These are phyloP conservation scores for Crucibulum laeve DNA, from an alignment of 768 basidiomycete species.

Conservation along the genomic window DNA sequence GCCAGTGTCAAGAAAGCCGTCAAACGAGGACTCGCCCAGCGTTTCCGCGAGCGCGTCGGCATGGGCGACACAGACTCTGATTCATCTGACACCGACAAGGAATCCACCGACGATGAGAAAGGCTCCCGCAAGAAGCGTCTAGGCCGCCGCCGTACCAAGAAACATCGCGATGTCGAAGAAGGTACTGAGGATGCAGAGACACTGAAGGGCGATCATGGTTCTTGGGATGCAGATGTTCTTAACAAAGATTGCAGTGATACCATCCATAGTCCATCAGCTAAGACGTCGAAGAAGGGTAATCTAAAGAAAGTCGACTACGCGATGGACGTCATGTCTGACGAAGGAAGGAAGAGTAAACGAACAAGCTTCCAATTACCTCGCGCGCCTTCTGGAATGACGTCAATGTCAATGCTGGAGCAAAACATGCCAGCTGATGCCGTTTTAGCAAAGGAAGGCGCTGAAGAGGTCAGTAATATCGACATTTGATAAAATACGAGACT, in stretches of 20 bases:
- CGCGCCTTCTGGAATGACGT: slow-evolving; percentile 35
- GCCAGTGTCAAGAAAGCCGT: slow-evolving; percentile 82
- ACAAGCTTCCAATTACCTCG: slow-evolving; percentile 37
- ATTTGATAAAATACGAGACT: not conserved
- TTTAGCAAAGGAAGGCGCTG: slow-evolving; percentile 66
- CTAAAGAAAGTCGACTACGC: not conserved
- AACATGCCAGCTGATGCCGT: slow-evolving; percentile 89
- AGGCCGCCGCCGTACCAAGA: slow-evolving; percentile 10
- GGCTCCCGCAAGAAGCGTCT: slow-evolving; percentile 13
- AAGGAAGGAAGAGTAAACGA: slow-evolving; percentile 21
- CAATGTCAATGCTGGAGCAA: slow-evolving; percentile 60
- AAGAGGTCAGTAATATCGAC: slow-evolving; percentile 46
- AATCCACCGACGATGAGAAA: slow-evolving; percentile 26
- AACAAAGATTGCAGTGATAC: slow-evolving; percentile 13
- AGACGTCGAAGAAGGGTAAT: not conserved
- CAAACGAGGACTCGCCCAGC: slow-evolving; percentile 75
- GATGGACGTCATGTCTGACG: slow-evolving; percentile 1
- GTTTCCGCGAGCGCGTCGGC: slow-evolving; percentile 69
- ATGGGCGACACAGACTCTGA: slow-evolving; percentile 63
- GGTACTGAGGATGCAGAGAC: slow-evolving; percentile 24
- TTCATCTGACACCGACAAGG: slow-evolving; percentile 21
- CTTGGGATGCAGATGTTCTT: slow-evolving; percentile 2
- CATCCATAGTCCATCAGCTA: not conserved
- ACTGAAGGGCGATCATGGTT: slow-evolving; percentile 9
- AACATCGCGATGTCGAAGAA: slow-evolving; percentile 23